Conservation (phyloP, 1,284 basidiomycete species). For the Uromyces viciae-fabae region DNA sequence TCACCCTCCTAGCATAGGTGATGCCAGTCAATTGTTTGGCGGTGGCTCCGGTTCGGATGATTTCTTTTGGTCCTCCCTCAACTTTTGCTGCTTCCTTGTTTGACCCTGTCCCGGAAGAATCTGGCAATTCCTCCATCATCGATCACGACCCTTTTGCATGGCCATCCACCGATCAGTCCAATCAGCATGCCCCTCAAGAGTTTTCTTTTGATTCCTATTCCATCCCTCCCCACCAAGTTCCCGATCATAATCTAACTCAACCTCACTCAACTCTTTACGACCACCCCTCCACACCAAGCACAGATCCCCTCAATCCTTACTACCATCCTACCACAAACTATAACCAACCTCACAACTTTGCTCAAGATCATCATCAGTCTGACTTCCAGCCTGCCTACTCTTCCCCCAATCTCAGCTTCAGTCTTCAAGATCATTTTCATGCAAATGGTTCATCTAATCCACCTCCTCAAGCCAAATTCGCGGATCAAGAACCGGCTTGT, state of each 20-base stretch:
- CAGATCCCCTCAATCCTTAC: conserved; percentile 17
- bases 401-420: conserved; percentile 7
- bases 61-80: conserved; percentile 32
- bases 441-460: conserved; percentile 23
- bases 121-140: conserved; percentile 3
- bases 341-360: neutral
- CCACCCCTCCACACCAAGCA: neutral
- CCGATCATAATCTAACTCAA: neutral
- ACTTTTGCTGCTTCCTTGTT: conserved; percentile 20
- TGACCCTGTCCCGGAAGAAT: conserved; percentile 20
- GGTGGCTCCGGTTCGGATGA: conserved; percentile 33
- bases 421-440: neutral
- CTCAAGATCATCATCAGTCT: conserved; percentile 25
- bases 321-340: neutral
- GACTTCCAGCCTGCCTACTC: neutral
- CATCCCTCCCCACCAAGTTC: neutral
- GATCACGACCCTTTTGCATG: conserved; percentile 14
- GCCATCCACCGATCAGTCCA: neutral
- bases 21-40: conserved; percentile 43
- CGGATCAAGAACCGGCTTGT: neutral
- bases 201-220: neutral
- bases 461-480: neutral
- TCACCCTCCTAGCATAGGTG: conserved; percentile 36
- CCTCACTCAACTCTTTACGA: conserved; percentile 6
- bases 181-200: neutral